Evolutionary conservation across 306 rosid species (phyloP).

Genomic region (Calophaca sinica): DNA sequence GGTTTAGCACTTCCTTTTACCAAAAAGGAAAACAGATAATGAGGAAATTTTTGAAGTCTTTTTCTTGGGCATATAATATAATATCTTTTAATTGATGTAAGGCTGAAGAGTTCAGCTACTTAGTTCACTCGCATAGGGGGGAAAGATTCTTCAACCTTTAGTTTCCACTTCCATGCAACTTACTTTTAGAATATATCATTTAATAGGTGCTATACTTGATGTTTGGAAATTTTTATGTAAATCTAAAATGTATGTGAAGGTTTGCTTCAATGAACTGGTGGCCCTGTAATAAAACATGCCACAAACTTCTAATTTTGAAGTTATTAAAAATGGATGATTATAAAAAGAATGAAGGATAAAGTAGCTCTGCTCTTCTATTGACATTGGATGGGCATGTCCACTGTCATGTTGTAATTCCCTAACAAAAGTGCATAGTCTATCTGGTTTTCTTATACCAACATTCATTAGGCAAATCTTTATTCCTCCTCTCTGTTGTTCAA

Average conservation of each 20-base stretch:
- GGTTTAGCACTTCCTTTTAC: too few relatives aligned
- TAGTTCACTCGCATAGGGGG: conserved; percentile 16
- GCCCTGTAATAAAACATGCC: conserved; percentile 33
- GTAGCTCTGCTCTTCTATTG: conserved; percentile 1
- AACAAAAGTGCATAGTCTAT: conserved; percentile 21
- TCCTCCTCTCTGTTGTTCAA: conserved; percentile 36
- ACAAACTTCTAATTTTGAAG: conserved; percentile 16
- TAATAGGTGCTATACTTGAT: conserved; percentile 16
- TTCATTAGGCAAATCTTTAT: conserved; percentile 11
- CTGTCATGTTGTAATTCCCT: conserved; percentile 15
- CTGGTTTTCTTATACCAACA: conserved; percentile 9
- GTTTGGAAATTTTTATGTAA: conserved; percentile 5
- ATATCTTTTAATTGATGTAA: conserved; percentile 15
- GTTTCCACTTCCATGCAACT: not conserved
- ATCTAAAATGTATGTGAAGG: conserved; percentile 28
- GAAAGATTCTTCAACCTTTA: not conserved
- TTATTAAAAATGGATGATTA: conserved; percentile 31
- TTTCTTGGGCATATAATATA: conserved; percentile 34
- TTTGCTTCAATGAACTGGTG: conserved; percentile 29
- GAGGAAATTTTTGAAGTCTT: not conserved
- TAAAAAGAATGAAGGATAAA: conserved; percentile 30
- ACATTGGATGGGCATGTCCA: conserved; percentile 6
- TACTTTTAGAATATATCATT: not conserved
- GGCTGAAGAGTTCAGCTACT: conserved; percentile 19
- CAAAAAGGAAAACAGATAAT: too few relatives aligned